Evolutionary conservation across 345 rosid genomes (phyloP), one percentile per base, ranked within the genome.

Genomic region (Camelina laxa): DNA sequence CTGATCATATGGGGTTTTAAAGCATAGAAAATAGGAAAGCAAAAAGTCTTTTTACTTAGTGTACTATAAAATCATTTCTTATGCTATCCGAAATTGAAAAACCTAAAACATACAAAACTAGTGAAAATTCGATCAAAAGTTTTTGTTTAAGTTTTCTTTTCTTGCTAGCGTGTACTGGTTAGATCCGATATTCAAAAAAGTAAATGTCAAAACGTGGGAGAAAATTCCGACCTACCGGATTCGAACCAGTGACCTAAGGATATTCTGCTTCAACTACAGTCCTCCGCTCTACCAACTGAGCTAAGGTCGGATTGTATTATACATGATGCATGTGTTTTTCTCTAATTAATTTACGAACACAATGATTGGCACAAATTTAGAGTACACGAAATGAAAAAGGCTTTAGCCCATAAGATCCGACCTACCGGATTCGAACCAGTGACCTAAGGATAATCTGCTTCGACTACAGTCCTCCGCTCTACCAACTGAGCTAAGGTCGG

Each of bases 241-340:
- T 87, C 86, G 88, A 87, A 83, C 85, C 82, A 68, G 84, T 80
- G 88, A 86, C 86, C 85, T 84, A 86, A 85, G 87, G 78, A 79
- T 81, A 17, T 59, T 44, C 47, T 60, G 70, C 68, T 9, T 41
- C 80, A 0, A 86, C 92, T 91, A 93, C 91, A 89, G 96, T 91
- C 96, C 94, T 91, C 98, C 88, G 91, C 93, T 87, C 92, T 93
- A 53, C 92, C 97, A 93, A 85, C 93, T 89, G 87, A 93, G 97
- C 96, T 87, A 91, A 91, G 88, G 90, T 86, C 93, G 90, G 91
- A 7, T 22, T 12, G 33, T 38, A 38, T 38, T 38, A 10, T 10
- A 38, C 13, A 10, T 38, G 1, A 38, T 3, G 4, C 13, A 10
- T 10, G 42, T 38, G 13, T 10, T 1, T 13, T 38, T 10, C 3